These are phyloP conservation scores for Sugiyamaella xylanicola DNA, from an alignment of 1,139 yeast genomes.

Conservation along the genomic window DNA sequence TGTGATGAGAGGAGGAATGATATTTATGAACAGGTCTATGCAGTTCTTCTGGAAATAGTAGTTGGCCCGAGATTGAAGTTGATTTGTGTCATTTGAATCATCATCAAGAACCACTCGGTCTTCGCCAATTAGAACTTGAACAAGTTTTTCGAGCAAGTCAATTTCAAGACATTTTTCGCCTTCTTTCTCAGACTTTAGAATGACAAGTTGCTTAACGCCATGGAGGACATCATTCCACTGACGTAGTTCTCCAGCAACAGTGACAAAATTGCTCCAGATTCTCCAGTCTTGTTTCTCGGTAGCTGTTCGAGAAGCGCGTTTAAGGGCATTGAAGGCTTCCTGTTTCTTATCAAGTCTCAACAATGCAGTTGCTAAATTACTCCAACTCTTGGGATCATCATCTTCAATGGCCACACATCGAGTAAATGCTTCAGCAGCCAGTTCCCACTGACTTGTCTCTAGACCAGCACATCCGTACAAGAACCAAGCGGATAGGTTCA, in stretches of 20 bases:
- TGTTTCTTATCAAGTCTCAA: slow-evolving; percentile 62
- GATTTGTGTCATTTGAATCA: slow-evolving; percentile 29
- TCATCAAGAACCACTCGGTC: slow-evolving; percentile 40
- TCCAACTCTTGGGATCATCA: slow-evolving; percentile 83
- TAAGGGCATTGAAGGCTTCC: slow-evolving; percentile 82
- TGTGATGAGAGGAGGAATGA: slow-evolving; percentile 69
- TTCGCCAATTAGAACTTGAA: slow-evolving; percentile 57
- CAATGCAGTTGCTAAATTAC: slow-evolving; percentile 86
- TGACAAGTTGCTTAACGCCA: slow-evolving; percentile 67
- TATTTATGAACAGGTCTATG: slow-evolving; percentile 65
- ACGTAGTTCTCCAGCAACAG: slow-evolving; percentile 75
- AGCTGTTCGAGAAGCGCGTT: slow-evolving; percentile 70
- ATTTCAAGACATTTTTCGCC: slow-evolving; percentile 75
- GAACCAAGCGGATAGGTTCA: slow-evolving; percentile 83
- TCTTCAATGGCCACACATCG: slow-evolving; percentile 89
- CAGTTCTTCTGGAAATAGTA: slow-evolving; percentile 59
- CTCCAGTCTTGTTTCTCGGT: slow-evolving; percentile 77
- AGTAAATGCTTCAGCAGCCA: slow-evolving; percentile 92
- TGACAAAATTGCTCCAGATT: slow-evolving; percentile 83
- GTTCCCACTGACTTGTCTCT: slow-evolving; percentile 67
- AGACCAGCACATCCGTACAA: slow-evolving; percentile 90
- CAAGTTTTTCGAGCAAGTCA: slow-evolving; percentile 73
- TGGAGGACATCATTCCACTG: slow-evolving; percentile 87
- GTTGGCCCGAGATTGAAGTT: slow-evolving; percentile 21
- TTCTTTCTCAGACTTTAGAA: slow-evolving; percentile 51